phyloP scores from a whole-genome alignment of 306 rosid species.

The Crotalaria pallida region DNA sequence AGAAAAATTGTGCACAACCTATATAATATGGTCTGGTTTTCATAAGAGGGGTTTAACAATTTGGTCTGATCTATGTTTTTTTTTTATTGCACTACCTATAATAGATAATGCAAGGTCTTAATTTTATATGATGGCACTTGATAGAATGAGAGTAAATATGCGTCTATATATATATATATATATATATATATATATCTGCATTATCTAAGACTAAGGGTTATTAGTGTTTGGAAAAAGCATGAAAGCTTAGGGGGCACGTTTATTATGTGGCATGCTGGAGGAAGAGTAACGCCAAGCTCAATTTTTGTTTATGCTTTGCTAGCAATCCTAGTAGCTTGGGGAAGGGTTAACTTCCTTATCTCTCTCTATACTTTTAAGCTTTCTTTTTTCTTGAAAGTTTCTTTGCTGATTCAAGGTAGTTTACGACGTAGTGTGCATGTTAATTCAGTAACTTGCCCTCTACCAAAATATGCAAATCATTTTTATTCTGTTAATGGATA shows the following conservation, averaged over 20 bases:
- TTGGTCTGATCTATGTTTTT: too few relatives aligned
- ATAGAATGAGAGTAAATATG: neutral
- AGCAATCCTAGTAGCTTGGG: conserved; percentile 21
- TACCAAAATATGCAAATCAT: neutral
- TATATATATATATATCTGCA: too few relatives aligned
- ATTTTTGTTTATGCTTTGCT: conserved; percentile 25
- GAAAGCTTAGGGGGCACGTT: conserved; percentile 54
- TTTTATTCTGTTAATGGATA: neutral
- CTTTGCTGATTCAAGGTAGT: neutral
- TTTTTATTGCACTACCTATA: too few relatives aligned
- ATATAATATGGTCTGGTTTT: too few relatives aligned
- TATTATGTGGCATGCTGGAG: conserved; percentile 25
- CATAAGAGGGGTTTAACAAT: too few relatives aligned
- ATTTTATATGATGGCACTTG: neutral
- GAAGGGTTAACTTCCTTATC: conserved; percentile 25
- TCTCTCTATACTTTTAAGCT: neutral
- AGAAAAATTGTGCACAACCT: too few relatives aligned
- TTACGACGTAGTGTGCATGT: neutral
- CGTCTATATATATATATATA: too few relatives aligned
- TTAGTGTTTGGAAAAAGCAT: neutral
- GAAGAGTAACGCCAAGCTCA: conserved; percentile 41
- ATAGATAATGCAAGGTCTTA: neutral
- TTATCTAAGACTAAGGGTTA: neutral
- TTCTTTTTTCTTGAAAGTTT: conserved; percentile 17
- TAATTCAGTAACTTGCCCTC: neutral